Evolutionary conservation across 1,139 yeast species (phyloP).

Genomic region (Blastobotrys ciferrii): DNA sequence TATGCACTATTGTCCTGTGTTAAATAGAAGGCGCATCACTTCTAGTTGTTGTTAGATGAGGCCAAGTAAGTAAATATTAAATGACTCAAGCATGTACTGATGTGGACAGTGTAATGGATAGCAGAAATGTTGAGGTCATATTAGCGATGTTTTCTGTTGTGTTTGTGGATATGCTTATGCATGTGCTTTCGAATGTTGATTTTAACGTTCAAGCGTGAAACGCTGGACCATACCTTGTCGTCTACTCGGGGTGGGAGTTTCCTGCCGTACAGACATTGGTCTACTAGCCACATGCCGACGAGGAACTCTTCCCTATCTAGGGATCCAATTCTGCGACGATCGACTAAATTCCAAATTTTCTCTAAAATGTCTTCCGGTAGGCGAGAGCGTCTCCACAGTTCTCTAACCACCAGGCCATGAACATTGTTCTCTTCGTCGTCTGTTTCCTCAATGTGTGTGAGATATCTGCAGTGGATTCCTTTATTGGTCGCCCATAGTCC

Average conservation of each 20-base stretch:
- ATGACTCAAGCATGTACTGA: no score
- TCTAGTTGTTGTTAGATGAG: no score
- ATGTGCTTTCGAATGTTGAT: slow-evolving; percentile 24
- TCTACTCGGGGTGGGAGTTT: slow-evolving; percentile 66
- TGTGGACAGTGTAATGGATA: no score
- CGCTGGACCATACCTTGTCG: slow-evolving; percentile 40
- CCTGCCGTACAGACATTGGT: slow-evolving; percentile 91
- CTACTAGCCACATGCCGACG: slow-evolving; percentile 95
- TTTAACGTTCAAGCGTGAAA: slow-evolving; percentile 41
- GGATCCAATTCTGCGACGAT: slow-evolving; percentile 71
- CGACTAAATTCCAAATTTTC: slow-evolving; percentile 79
- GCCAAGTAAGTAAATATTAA: no score
- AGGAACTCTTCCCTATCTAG: slow-evolving; percentile 77
- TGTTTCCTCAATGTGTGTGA: slow-evolving; percentile 22
- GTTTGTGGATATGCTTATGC: slow-evolving; percentile 14
- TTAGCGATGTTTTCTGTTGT: neutral
- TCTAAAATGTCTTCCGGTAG: slow-evolving; percentile 61
- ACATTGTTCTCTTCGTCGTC: slow-evolving; percentile 41
- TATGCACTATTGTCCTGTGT: no score
- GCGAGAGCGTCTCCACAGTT: slow-evolving; percentile 77
- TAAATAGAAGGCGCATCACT: no score
- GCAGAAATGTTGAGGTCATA: no score
- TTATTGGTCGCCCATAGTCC: slow-evolving; percentile 91
- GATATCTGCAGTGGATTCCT: slow-evolving; percentile 53
- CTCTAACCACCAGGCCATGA: slow-evolving; percentile 68